Percentiles rank a stretch among this genome's conserved stretches.
Evolutionary conservation across 768 basidiomycete species (phyloP).

Genomic region (Tylopilus rubrobrunneus): DNA sequence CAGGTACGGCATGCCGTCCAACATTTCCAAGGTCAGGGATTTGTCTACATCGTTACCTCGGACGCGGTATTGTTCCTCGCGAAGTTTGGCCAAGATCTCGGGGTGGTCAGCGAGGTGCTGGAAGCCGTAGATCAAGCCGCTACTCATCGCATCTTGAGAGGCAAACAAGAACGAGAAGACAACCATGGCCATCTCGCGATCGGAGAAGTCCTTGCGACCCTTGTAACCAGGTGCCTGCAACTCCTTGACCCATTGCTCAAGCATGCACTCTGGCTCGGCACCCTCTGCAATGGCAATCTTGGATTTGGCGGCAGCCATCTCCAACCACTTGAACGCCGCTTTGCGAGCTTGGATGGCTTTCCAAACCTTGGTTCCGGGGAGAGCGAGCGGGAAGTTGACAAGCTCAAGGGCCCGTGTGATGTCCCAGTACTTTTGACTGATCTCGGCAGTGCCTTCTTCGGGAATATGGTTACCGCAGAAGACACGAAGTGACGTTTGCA

Average conservation of each 20-base stretch:
- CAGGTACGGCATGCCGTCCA: slow-evolving; percentile 92
- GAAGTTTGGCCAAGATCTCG: slow-evolving; percentile 80
- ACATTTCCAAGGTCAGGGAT: slow-evolving; percentile 79
- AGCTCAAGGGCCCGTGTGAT: slow-evolving; percentile 95
- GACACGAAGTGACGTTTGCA: slow-evolving; percentile 94
- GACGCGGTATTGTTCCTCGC: slow-evolving; percentile 84
- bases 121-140: slow-evolving; percentile 92
- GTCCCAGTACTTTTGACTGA: slow-evolving; percentile 92
- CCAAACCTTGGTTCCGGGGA: slow-evolving; percentile 96
- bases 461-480: slow-evolving; percentile 93
- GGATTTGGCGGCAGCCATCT: slow-evolving; percentile 70
- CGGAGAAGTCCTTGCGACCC: slow-evolving; percentile 81
- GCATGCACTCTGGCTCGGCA: slow-evolving; percentile 79
- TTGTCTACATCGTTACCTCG: slow-evolving; percentile 73
- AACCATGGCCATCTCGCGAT: slow-evolving; percentile 96
- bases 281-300: slow-evolving; percentile 82
- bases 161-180: slow-evolving; percentile 96
- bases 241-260: slow-evolving; percentile 87
- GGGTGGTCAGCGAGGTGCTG: slow-evolving; percentile 95
- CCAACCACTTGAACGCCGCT: slow-evolving; percentile 73
- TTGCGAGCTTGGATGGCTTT: slow-evolving; percentile 91
- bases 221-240: slow-evolving; percentile 65
- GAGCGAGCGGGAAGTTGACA: slow-evolving; percentile 95
- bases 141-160: slow-evolving; percentile 97
- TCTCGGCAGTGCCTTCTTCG: slow-evolving; percentile 70